A percentile compares a stretch with the other conserved stretches of the same genome.
These are phyloP conservation scores for Coprinopsis strossmayeri DNA, from an alignment of 768 basidiomycete species.

Conservation along the genomic window DNA sequence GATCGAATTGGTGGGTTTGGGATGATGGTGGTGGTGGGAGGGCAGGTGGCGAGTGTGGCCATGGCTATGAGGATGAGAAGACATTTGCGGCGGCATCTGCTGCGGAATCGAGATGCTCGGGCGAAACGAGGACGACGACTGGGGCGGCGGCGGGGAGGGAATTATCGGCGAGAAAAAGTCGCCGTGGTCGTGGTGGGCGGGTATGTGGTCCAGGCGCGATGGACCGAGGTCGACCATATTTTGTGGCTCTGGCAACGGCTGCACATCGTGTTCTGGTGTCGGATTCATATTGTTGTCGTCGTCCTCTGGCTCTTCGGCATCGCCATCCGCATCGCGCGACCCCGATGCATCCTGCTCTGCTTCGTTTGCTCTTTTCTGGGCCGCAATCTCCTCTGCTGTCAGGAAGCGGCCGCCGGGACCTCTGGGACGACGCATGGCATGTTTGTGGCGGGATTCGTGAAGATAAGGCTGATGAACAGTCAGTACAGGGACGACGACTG, in stretches of 20 bases:
- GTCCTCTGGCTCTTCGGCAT: slow-evolving; percentile 40
- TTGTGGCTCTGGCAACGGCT: slow-evolving; percentile 9
- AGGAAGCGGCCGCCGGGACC: slow-evolving; percentile 98
- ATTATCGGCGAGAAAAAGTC: slow-evolving; percentile 2
- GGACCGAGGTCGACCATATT: slow-evolving; percentile 2
- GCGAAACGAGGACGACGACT: neutral
- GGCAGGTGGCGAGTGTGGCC: slow-evolving; percentile 5
- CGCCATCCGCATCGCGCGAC: slow-evolving; percentile 26
- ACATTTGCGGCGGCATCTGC: slow-evolving; percentile 19
- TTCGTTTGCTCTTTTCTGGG: slow-evolving; percentile 51
- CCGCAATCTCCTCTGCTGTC: slow-evolving; percentile 91
- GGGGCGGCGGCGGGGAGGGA: neutral
- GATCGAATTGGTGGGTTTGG: too few species aligned
- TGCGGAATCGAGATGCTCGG: slow-evolving; percentile 7
- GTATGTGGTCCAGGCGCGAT: neutral
- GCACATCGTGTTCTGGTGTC: neutral
- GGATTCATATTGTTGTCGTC: slow-evolving; percentile 13
- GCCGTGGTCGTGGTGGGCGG: neutral
- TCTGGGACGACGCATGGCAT: slow-evolving; percentile 94
- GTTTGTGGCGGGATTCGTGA: slow-evolving; percentile 96
- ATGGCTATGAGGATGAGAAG: slow-evolving; percentile 14
- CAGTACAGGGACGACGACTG: slow-evolving; percentile 1
- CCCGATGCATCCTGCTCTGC: slow-evolving; percentile 27
- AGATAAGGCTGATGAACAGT: slow-evolving; percentile 76
- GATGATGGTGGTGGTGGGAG: slow-evolving; percentile 12